A percentile compares a stretch with the other conserved stretches of the same genome.
phyloP scores from a whole-genome alignment of 1,139 yeast genomes.

The Blastobotrys illinoisensis region DNA sequence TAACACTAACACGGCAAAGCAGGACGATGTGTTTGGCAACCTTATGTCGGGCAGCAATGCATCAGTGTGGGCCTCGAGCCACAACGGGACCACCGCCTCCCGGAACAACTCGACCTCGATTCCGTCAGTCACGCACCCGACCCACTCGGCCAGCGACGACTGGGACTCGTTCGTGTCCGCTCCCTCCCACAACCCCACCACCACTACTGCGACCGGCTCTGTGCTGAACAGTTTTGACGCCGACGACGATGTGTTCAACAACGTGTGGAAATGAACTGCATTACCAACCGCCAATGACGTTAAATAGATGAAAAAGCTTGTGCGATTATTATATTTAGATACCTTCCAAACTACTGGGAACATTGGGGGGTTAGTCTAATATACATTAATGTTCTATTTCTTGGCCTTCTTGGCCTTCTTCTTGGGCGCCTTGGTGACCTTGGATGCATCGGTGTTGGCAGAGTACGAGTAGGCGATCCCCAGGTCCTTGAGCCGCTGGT shows the following conservation, averaged over 20 bases:
- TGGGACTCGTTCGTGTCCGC: neutral
- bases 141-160: neutral
- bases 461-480: constrained; percentile 44
- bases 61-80: constrained; percentile 15
- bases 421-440: constrained; percentile 9
- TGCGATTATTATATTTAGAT: neutral
- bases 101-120: constrained; percentile 3
- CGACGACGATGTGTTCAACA: constrained; percentile 62
- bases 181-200: neutral
- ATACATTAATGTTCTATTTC: constrained; percentile 7
- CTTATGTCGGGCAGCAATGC: constrained; percentile 13
- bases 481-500: constrained; percentile 43
- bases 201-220: neutral
- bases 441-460: constrained; percentile 4
- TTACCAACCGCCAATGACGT: neutral
- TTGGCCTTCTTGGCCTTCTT: constrained; percentile 12
- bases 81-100: constrained; percentile 11
- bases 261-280: constrained; percentile 49
- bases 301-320: neutral
- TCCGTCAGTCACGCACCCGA: neutral
- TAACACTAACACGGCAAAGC: constrained; percentile 25
- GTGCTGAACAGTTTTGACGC: constrained; percentile 1
- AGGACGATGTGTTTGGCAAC: constrained; percentile 39
- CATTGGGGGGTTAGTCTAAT: neutral
- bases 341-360: neutral